Evolutionary conservation across 345 rosid species (phyloP).

Genomic region (Kernera saxatilis): DNA sequence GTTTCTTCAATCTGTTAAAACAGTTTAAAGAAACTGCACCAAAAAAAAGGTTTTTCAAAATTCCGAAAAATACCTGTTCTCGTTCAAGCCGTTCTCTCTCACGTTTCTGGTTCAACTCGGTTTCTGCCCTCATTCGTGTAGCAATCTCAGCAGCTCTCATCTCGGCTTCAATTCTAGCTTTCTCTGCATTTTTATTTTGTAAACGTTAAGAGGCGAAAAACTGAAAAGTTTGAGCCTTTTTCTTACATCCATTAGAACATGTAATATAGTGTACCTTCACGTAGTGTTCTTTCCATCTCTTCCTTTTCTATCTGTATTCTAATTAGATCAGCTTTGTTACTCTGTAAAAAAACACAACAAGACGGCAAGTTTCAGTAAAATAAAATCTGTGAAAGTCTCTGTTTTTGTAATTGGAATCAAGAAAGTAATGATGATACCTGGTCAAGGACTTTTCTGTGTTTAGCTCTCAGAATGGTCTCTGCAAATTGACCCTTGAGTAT

Average conservation of each 20-base stretch:
- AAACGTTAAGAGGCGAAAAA: not conserved
- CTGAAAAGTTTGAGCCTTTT: not conserved
- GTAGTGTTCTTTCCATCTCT: constrained; percentile 60
- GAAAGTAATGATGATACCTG: constrained; percentile 43
- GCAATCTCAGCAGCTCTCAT: constrained; percentile 65
- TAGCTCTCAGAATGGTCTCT: constrained; percentile 62
- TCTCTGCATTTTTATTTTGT: constrained; percentile 43
- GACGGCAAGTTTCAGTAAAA: not conserved
- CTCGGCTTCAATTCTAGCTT: constrained; percentile 65
- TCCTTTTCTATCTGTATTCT: constrained; percentile 62
- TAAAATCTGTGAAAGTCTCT: not conserved
- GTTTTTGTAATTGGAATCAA: not conserved
- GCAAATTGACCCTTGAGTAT: constrained; percentile 71
- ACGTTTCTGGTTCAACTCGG: constrained; percentile 50
- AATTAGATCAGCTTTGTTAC: constrained; percentile 52
- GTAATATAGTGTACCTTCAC: constrained; percentile 48
- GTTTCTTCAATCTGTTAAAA: not conserved
- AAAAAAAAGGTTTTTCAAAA: not conserved
- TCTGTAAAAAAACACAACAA: constrained; percentile 33
- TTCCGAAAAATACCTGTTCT: constrained; percentile 42
- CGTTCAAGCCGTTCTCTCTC: constrained; percentile 54
- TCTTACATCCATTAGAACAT: not conserved
- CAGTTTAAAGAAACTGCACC: not conserved
- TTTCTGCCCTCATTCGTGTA: constrained; percentile 40
- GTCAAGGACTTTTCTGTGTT: constrained; percentile 54